These are phyloP conservation scores for Geotrichum macrosporum DNA, from an alignment of 1,139 yeast genomes.

Conservation along the genomic window DNA sequence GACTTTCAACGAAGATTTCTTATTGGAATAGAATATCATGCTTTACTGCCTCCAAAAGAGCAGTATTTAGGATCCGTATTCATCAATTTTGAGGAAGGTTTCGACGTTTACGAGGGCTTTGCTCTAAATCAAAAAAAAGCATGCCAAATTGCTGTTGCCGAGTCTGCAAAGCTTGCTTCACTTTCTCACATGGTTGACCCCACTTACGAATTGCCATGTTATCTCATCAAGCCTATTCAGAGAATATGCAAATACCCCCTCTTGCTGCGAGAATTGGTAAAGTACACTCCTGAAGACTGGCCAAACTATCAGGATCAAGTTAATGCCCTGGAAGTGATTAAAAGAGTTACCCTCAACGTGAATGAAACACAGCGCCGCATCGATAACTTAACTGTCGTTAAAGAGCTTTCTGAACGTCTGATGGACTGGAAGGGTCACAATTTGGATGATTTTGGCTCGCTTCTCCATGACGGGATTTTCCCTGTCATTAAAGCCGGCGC, in stretches of 20 bases:
- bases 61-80: conserved; percentile 89
- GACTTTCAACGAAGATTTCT: conserved; percentile 90
- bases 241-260: conserved; percentile 91
- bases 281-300: conserved; percentile 51
- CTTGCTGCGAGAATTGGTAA: conserved; percentile 67
- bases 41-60: conserved; percentile 64
- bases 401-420: conserved; percentile 66
- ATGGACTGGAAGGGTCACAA: conserved; percentile 94
- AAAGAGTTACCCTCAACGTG: conserved; percentile 74
- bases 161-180: conserved; percentile 52
- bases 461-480: conserved; percentile 71
- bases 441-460: conserved; percentile 75
- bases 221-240: conserved; percentile 89
- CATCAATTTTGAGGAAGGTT: conserved; percentile 70
- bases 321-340: conserved; percentile 63
- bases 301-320: conserved; percentile 65
- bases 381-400: conserved; percentile 72
- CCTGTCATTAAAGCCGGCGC: conserved; percentile 68
- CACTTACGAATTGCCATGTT: conserved; percentile 83
- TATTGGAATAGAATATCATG: conserved; percentile 84
- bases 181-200: conserved; percentile 69
- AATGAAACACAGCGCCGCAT: conserved; percentile 93
- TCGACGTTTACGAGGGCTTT: conserved; percentile 81
- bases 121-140: conserved; percentile 85
- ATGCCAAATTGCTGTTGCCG: conserved; percentile 68